A percentile compares a stretch with the other conserved stretches of the same genome.
phyloP scores from a whole-genome alignment of 352 stramenopile genomes.

The Nothophytophthora sp. region DNA sequence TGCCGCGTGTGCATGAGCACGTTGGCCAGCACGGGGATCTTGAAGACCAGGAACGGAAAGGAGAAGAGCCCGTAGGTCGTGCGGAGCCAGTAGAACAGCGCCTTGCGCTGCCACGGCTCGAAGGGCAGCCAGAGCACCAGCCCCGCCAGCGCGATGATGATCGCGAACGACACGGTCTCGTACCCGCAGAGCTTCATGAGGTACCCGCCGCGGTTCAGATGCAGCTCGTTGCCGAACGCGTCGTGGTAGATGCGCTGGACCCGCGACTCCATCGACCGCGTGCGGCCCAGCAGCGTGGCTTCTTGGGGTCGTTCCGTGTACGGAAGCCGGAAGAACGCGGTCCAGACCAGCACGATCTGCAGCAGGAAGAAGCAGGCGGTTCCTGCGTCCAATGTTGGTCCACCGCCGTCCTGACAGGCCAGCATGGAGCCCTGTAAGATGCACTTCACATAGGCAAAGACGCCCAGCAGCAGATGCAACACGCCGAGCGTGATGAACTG shows the following conservation, averaged over 20 bases:
- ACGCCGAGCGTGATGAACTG: conserved; percentile 90
- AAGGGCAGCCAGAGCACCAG: conserved; percentile 72
- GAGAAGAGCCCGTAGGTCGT: conserved; percentile 85
- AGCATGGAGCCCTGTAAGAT: conserved; percentile 62
- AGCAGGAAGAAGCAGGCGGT: conserved; percentile 84
- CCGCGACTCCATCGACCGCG: conserved; percentile 43
- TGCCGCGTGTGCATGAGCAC: conserved; percentile 82
- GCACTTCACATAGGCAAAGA: conserved; percentile 75
- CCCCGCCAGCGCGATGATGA: conserved; percentile 65
- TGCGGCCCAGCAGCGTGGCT: conserved; percentile 47
- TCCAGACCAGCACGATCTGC: conserved; percentile 85
- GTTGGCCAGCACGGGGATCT: conserved; percentile 82
- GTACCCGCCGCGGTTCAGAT: conserved; percentile 81
- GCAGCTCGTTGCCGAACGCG: conserved; percentile 81
- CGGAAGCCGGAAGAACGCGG: conserved; percentile 81
- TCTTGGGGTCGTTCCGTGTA: conserved; percentile 76
- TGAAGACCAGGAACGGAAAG: conserved; percentile 87
- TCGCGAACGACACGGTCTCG: conserved; percentile 77
- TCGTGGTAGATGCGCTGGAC: conserved; percentile 62
- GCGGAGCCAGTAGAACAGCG: conserved; percentile 88
- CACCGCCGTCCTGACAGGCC: conserved; percentile 54
- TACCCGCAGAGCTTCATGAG: conserved; percentile 88
- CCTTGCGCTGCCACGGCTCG: conserved; percentile 75
- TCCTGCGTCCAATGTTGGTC: conserved; percentile 61
- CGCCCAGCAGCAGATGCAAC: conserved; percentile 62